Evolutionary conservation across 2,329 filamentous ascomycete species (phyloP), one percentile per base, ranked within the genome.

Genomic region (Ceratocystis variospora): DNA sequence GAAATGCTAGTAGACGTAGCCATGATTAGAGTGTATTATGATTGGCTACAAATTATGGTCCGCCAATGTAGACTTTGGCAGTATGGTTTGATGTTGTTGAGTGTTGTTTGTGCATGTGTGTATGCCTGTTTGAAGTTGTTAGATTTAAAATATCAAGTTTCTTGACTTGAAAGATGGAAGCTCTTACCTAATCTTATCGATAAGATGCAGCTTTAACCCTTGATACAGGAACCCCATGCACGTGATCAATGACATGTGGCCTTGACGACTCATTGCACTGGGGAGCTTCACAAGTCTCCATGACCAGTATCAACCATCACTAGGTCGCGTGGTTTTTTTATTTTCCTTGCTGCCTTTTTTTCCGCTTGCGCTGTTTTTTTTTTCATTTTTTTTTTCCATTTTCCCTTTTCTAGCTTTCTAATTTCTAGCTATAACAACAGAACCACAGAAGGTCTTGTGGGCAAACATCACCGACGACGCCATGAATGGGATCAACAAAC

Each of bases 401-500:
- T n/a, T n/a, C n/a, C n/a, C n/a, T n/a, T 17, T 19, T 61, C 22
- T 3, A 15, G 37, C 10, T 48, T n/a, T 7, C 22, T 46, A 61
- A 10, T 48, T 45, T 33, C 19, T 28, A 31, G 25, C 61, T 5
- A 8, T 1, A 53, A 28, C 10, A 53, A 53, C 48, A 53, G 48
- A 22, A 53, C 8, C 22, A 25, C 48, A 22, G 1, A 53, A n/a
- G 15, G 15, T 25, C 7, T 53, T 15, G 22, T 28, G n/a, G 41
- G 37, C 46, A 63, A 22, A 48, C 46, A 12, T 19, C 15, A 41
- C 53, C 28, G 31, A 50, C 37, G 33, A 33, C 55, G 59, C 41
- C 44, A 68, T 68, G 67, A 68, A 61, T 63, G 63, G 67, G 55
- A 67, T 73, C 59, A 71, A 72, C 50, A 76, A 76, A 31, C 69